Evolutionary conservation across 2,329 filamentous ascomycete species (phyloP), one percentile per base, ranked within the genome.

Genomic region (Phialocephala subalpina): DNA sequence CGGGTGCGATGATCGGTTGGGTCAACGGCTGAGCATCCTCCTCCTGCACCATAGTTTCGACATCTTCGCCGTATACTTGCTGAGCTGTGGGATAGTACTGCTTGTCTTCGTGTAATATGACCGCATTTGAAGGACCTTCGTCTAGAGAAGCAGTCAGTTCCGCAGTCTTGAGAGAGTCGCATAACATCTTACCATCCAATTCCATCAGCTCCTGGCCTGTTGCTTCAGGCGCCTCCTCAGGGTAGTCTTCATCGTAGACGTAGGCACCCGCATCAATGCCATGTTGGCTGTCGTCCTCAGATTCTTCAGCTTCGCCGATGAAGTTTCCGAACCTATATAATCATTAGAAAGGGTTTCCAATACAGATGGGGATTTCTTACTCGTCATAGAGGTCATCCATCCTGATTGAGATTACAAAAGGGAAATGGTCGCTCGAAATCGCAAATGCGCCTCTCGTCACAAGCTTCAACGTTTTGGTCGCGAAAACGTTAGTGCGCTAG

Each of bases 371-470:
- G 65, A 68, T 3, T 29, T 71, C 82, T 69, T 83, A 97, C 93
- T 98, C 95, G 82, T 98, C 95, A 79, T 98, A 97, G 74, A 97
- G 89, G 81, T 97, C 94, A 84, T 97, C 94, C 94, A 97, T 96
- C 74, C 22, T 70, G 56, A 55, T 33, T 18, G 12, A 53, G 49
- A 53, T 18, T 16, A 29, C 11, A 33, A 14, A 53, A 53, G 14
- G 22, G 27, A 33, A 33, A 14, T 29, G 9, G 25, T 53, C 25
- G 49, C 16, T 53, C 14, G 12, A 11, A 25, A 49, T 59, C 29
- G 42, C 29, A 47, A 69, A 67, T 70, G 69, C 69, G 65, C 69
- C 67, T 63, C 9, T 29, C 49, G 2, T 29, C 49, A 45, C 27
- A 45, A 29, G 27, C 7, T 18, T 27, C 18, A 22, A 33, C 27